phyloP scores from a whole-genome alignment of 768 basidiomycete genomes.

The Tricholoma sp. region DNA sequence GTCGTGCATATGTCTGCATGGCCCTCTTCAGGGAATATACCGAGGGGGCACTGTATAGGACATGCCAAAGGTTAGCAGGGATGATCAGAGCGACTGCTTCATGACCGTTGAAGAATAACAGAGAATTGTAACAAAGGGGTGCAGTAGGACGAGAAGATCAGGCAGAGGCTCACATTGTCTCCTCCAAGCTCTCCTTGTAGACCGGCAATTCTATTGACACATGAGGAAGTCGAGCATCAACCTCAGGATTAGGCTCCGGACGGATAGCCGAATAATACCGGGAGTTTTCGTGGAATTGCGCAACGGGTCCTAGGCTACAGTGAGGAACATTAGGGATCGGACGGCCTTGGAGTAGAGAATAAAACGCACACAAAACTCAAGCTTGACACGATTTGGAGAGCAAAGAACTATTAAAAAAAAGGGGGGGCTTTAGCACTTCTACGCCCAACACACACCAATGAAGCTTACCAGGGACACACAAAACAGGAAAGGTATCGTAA shows the following conservation, averaged over 20 bases:
- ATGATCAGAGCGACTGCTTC: slow-evolving; percentile 3
- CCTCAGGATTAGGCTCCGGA: slow-evolving; percentile 55
- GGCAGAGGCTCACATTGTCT: slow-evolving; percentile 61
- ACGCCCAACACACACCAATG: neutral
- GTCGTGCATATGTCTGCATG: slow-evolving; percentile 89
- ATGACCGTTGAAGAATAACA: neutral
- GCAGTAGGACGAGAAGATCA: neutral
- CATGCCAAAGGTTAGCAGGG: slow-evolving; percentile 4
- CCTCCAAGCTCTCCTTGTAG: slow-evolving; percentile 80
- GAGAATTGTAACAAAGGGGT: neutral
- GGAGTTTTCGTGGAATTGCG: slow-evolving; percentile 83
- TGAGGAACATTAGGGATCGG: neutral
- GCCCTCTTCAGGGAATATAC: slow-evolving; percentile 77
- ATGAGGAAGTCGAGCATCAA: slow-evolving; percentile 65
- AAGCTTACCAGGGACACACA: slow-evolving; percentile 66
- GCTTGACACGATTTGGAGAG: slow-evolving; percentile 61
- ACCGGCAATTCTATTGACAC: slow-evolving; percentile 82
- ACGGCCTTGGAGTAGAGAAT: neutral
- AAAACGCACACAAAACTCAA: slow-evolving; percentile 55
- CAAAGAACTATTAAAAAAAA: slow-evolving; percentile 62
- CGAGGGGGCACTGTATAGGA: slow-evolving; percentile 53
- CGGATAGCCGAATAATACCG: slow-evolving; percentile 72
- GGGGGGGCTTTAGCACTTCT: neutral
- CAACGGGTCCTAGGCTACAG: slow-evolving; percentile 69
- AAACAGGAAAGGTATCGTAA: slow-evolving; percentile 63